Evolutionary conservation across 1,284 basidiomycete genomes (phyloP).

Genomic region (Hymenochaete sp.): DNA sequence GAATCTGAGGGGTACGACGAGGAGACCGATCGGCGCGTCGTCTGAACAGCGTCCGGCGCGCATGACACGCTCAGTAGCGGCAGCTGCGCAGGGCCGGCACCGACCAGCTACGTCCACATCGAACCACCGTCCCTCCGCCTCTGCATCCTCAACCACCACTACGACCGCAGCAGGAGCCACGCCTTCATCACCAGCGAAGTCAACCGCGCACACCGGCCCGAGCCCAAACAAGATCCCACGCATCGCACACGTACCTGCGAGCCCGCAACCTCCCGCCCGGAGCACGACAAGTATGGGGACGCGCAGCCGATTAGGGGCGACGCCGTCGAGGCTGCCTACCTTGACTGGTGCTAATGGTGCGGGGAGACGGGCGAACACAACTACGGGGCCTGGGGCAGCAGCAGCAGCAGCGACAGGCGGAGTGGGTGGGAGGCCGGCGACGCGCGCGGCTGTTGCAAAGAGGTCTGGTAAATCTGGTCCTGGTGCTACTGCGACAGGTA

Average conservation of each 20-base stretch:
- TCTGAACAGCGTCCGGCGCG: constrained; percentile 65
- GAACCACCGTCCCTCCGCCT: too few relatives aligned
- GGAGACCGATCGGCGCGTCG: constrained; percentile 38
- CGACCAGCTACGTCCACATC: constrained; percentile 27
- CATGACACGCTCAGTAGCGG: constrained; percentile 62
- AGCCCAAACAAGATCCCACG: constrained; percentile 14
- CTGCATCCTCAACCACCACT: neutral
- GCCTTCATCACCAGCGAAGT: constrained; percentile 32
- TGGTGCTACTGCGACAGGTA: too few relatives aligned
- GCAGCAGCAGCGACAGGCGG: constrained; percentile 46
- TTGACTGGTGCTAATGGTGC: constrained; percentile 45
- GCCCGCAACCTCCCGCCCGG: constrained; percentile 15
- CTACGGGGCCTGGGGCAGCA: constrained; percentile 27
- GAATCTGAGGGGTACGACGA: constrained; percentile 27
- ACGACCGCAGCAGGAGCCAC: constrained; percentile 21
- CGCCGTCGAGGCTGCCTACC: constrained; percentile 67
- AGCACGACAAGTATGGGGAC: constrained; percentile 17
- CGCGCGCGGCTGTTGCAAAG: too few relatives aligned
- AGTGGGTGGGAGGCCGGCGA: constrained; percentile 32
- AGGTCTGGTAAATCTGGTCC: constrained; percentile 1
- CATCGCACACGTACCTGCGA: constrained; percentile 29
- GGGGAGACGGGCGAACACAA: constrained; percentile 29
- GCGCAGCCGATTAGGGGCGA: constrained; percentile 38
- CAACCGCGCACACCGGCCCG: constrained; percentile 26
- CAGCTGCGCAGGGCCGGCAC: constrained; percentile 38